Percentiles rank a stretch among this genome's conserved stretches.
These are phyloP conservation scores for Porcisia hertigi DNA, from an alignment of 208 protist species.

Conservation along the genomic window DNA sequence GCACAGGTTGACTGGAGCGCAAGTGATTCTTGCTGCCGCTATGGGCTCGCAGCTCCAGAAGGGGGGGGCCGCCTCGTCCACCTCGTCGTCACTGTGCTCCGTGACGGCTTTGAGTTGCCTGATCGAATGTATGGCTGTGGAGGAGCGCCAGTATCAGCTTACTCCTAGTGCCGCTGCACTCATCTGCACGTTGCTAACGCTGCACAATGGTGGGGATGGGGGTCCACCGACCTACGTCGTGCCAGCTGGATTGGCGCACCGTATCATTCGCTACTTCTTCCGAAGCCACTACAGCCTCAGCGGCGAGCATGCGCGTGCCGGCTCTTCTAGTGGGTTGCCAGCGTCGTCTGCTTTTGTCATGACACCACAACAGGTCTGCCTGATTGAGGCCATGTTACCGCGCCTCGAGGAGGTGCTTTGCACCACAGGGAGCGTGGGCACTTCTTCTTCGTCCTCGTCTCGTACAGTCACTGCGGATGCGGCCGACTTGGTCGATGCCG, in stretches of 20 bases:
- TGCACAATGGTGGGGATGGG: slow-evolving; percentile 10
- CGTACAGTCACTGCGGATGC: slow-evolving; percentile 22
- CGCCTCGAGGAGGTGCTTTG: slow-evolving; percentile 21
- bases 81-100: slow-evolving; percentile 14
- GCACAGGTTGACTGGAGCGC: slow-evolving; percentile 13
- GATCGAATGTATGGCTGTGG: slow-evolving; percentile 73
- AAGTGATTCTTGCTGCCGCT: slow-evolving; percentile 33
- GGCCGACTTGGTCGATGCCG: slow-evolving; percentile 59
- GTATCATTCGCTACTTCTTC: slow-evolving; percentile 52
- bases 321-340: slow-evolving; percentile 13
- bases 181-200: slow-evolving; percentile 46
- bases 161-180: slow-evolving; percentile 56
- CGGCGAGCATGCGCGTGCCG: slow-evolving; percentile 7
- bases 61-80: neutral
- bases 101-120: slow-evolving; percentile 69
- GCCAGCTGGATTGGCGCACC: slow-evolving; percentile 32
- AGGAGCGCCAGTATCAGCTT: slow-evolving; percentile 54
- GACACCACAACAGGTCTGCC: slow-evolving; percentile 26
- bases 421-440: neutral
- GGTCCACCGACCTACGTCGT: slow-evolving; percentile 29
- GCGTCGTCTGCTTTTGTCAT: neutral
- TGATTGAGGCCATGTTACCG: slow-evolving; percentile 26
- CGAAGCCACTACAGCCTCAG: neutral
- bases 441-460: neutral
- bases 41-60: slow-evolving; percentile 26